Evolutionary conservation across 2,329 filamentous ascomycete genomes (phyloP), one percentile per base, ranked within the genome.

Genomic region (Cadophora malorum): DNA sequence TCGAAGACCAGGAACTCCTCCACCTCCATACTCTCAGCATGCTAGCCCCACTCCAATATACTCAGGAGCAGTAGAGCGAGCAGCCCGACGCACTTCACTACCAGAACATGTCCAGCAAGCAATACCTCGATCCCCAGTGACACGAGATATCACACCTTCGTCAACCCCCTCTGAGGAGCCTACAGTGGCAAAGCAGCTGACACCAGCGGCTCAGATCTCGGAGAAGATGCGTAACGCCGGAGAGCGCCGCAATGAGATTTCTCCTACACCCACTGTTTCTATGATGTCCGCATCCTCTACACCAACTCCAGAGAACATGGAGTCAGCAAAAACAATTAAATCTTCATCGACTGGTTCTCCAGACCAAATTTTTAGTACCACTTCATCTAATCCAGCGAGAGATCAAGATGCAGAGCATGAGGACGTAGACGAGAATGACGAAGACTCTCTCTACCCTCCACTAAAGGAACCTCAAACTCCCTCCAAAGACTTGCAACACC

Each of bases 1-100:
- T 19, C 35, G 12, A 25, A 25, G 14, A 59, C 56, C 35, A 25
- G 56, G 21, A 7, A 45, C 56, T 45, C 56, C 56, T 8, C 56
- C 56, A 14, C 56, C 56, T 1, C 56, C 56, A 19, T 59, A 59
- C 33, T 41, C 56, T 7, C 33, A 25, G n/a, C 25, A 55, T 33
- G 10, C 21, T 14, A 55, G 23, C 28, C 35, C 14, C 14, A 23
- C n/a, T 28, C 45, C 45, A 9, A 21, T 4, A 3, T 6, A 19
- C 45, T 49, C 45, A 5, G 21, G n/a, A 49, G n/a, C 45, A 5
- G 10, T 8, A 49, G 19, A 8, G 8, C n/a, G 6, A 28, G 16
- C 56, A 41, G 19, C n/a, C 9, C 21, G 33, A 59, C n/a, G 33
- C 16, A 25, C 21, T 6, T 59, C 35, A 12, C 5, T 21, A 16